These are phyloP conservation scores for Kuraishia ogatae DNA, from an alignment of 805 yeast genomes.

Conservation along the genomic window DNA sequence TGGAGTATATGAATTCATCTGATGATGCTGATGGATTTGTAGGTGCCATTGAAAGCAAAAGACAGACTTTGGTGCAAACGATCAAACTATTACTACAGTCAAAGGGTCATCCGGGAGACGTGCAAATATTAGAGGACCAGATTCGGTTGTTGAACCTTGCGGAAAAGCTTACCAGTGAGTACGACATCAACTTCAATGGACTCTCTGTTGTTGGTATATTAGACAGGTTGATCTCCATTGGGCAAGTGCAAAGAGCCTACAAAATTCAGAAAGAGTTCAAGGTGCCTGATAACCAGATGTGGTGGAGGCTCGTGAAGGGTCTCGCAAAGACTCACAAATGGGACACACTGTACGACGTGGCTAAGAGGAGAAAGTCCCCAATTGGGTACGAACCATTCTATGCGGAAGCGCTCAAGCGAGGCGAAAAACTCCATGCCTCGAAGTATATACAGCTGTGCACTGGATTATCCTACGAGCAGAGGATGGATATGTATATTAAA, in stretches of 20 bases:
- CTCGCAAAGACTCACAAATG: constrained; percentile 40
- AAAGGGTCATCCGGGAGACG: constrained; percentile 23
- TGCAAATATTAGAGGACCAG: constrained; percentile 34
- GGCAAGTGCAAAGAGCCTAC: constrained; percentile 42
- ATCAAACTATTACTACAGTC: constrained; percentile 23
- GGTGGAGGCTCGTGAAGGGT: constrained; percentile 42
- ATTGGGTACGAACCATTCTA: constrained; percentile 67
- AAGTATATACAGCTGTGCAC: constrained; percentile 47
- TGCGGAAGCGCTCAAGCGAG: constrained; percentile 40
- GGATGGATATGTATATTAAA: constrained; percentile 39
- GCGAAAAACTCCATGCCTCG: constrained; percentile 52
- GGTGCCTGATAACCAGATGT: constrained; percentile 47
- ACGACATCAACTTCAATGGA: constrained; percentile 29
- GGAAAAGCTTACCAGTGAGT: constrained; percentile 31
- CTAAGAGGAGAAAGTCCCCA: constrained; percentile 47
- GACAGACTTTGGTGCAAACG: constrained; percentile 18
- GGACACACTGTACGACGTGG: constrained; percentile 46
- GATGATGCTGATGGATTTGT: constrained; percentile 14
- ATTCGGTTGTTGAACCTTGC: constrained; percentile 34
- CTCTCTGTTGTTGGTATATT: constrained; percentile 42
- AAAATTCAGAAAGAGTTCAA: constrained; percentile 44
- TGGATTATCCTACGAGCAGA: constrained; percentile 33
- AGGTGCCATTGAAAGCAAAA: constrained; percentile 11
- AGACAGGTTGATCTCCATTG: constrained; percentile 30
- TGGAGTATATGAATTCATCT: constrained; percentile 5